Base-by-base conservation (phyloP, 1,139 yeast genomes). In the Yamadazyma trypodendri region DNA sequence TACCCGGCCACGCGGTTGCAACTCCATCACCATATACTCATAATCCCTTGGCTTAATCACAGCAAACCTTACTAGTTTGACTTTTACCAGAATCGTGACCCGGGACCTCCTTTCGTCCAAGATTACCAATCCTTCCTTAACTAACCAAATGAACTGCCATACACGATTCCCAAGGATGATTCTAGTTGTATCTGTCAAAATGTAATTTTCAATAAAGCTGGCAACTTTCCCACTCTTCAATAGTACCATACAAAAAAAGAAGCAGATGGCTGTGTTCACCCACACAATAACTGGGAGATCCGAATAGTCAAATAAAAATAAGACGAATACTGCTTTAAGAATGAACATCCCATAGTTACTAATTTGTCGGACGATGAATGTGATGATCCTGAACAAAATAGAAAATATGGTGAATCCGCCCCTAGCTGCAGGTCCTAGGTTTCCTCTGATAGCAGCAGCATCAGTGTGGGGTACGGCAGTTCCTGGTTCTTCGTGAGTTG, bases 41-140 rank as follows among this genome's bases (percentile, higher is more conserved):
- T 45, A 58, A 24, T 61, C 68, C 20, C 63, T 39, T 6, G 53
- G 50, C 29, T 66, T 46, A 10, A 35, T 33, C 2, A 58, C 55
- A 1, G 50, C 47, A 23, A 45, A 42, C 5, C 32, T 34, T n/a
- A 60, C 46, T 6, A 60, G 29, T 16, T 48, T 52, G 16, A 48
- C 39, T 20, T 39, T 38, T 6, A 52, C 24, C 11, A 20, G 18
- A 16, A 11, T 17, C 29, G 20, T 5, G 4, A 31, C 2, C n/a
- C 32, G 15, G 15, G 9, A 8, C 15, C 31, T 14, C 15, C 10
- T 6, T 6, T 28, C 23, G 12, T 17, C 31, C 16, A 10, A 28
- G 10, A 6, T 4, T 18, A 9, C 18, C 23, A 18, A 28, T 20
- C 21, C 6, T 11, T 28, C 21, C 9, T 28, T 28, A 16, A 14